phyloP scores from a whole-genome alignment of 495 filamentous ascomycete genomes.

The Usnea hakonensis region DNA sequence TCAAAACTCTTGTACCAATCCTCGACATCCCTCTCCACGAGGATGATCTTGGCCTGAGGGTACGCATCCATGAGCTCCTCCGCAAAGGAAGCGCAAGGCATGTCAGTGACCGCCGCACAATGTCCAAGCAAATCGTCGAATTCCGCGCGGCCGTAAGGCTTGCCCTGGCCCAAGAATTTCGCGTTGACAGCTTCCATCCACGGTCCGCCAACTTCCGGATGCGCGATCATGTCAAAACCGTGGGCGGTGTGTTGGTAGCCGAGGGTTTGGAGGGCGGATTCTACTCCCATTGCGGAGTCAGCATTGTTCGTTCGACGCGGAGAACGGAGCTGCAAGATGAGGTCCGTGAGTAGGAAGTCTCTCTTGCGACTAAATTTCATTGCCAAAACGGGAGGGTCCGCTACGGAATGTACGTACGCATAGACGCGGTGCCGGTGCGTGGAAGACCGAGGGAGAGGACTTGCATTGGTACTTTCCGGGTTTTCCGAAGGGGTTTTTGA shows the following conservation, averaged over 20 bases:
- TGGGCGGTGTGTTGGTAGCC: neutral
- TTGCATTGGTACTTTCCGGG: neutral
- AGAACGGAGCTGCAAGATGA: too few species aligned
- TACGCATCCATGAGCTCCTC: slow-evolving; percentile 48
- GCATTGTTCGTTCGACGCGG: too few species aligned
- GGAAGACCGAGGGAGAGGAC: neutral
- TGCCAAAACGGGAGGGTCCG: too few species aligned
- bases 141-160: neutral
- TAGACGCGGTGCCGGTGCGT: too few species aligned
- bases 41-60: slow-evolving; percentile 50
- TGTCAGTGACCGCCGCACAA: neutral
- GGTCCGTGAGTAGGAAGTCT: too few species aligned
- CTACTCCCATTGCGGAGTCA: neutral
- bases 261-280: neutral
- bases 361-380: too few species aligned
- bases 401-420: too few species aligned
- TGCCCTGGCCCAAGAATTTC: neutral
- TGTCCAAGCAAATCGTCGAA: neutral
- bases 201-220: neutral
- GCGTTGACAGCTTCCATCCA: slow-evolving; percentile 1
- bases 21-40: slow-evolving; percentile 41
- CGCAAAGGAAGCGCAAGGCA: slow-evolving; percentile 29
- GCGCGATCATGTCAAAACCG: neutral
- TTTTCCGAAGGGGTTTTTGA: neutral
- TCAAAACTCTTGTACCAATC: slow-evolving; percentile 30